Evolutionary conservation across 345 rosid species (phyloP).

Genomic region (Euclidium syriacum): DNA sequence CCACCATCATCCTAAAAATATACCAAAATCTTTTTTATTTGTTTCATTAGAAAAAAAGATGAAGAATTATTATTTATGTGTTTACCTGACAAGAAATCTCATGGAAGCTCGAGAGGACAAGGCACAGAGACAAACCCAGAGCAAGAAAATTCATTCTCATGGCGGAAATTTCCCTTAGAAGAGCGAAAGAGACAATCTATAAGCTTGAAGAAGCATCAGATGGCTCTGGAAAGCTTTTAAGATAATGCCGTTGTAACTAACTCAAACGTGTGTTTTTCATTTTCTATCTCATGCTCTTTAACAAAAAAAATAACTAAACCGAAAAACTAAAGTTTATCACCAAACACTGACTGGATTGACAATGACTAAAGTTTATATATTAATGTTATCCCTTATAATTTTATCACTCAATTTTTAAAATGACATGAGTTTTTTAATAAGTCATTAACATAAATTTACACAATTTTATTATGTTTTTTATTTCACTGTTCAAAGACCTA

Average conservation of each 20-base stretch:
- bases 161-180: background rate
- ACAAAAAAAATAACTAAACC: too few relatives aligned
- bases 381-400: too few relatives aligned
- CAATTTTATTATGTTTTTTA: too few relatives aligned
- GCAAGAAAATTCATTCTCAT: slow-evolving; percentile 5
- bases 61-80: background rate
- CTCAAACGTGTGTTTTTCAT: slow-evolving; percentile 23
- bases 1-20: slow-evolving; percentile 24
- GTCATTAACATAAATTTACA: too few relatives aligned
- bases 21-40: background rate
- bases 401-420: too few relatives aligned
- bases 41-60: background rate
- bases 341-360: too few relatives aligned
- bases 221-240: slow-evolving; percentile 5
- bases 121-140: slow-evolving; percentile 21
- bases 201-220: slow-evolving; percentile 10
- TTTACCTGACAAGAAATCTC: slow-evolving; percentile 31
- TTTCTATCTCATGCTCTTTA: slow-evolving; percentile 1
- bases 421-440: too few relatives aligned
- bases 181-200: background rate
- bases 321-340: too few relatives aligned
- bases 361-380: too few relatives aligned
- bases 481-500: too few relatives aligned
- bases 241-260: slow-evolving; percentile 28
- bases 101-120: slow-evolving; percentile 23